Evolutionary conservation across 495 filamentous ascomycete genomes (phyloP).

Genomic region (Cetradonia linearis): DNA sequence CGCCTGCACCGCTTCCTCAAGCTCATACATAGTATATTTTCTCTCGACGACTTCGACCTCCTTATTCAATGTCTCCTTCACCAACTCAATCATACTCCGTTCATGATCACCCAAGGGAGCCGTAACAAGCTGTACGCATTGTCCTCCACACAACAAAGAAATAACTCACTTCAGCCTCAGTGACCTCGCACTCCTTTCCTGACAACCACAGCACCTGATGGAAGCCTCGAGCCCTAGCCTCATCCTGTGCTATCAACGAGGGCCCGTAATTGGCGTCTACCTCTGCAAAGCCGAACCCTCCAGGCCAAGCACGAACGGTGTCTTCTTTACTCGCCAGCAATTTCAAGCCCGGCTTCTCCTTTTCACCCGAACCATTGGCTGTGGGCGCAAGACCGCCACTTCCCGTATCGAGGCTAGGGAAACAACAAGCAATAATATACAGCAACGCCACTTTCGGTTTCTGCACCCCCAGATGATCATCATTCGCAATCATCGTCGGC

Average conservation of each 20-base stretch:
- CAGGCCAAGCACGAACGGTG: slow-evolving; percentile 82
- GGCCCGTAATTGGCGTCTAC: slow-evolving; percentile 91
- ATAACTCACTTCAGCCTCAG: slow-evolving; percentile 85
- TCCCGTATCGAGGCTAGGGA: slow-evolving; percentile 46
- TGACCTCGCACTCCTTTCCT: slow-evolving; percentile 61
- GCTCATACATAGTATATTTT: slow-evolving; percentile 68
- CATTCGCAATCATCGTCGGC: slow-evolving; percentile 77
- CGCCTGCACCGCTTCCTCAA: slow-evolving; percentile 62
- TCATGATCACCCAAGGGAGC: slow-evolving; percentile 68
- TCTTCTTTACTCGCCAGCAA: slow-evolving; percentile 69
- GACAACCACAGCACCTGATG: slow-evolving; percentile 92
- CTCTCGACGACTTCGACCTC: slow-evolving; percentile 65
- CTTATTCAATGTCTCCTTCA: slow-evolving; percentile 50
- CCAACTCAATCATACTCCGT: slow-evolving; percentile 63
- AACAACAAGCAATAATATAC: slow-evolving; percentile 66
- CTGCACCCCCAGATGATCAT: slow-evolving; percentile 69
- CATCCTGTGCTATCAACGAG: slow-evolving; percentile 59
- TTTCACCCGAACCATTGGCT: not conserved
- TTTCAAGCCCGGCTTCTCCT: slow-evolving; percentile 47
- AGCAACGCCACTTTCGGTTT: slow-evolving; percentile 73
- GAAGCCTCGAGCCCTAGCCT: slow-evolving; percentile 60
- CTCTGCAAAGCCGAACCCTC: slow-evolving; percentile 83
- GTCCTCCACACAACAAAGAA: slow-evolving; percentile 82
- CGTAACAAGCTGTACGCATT: slow-evolving; percentile 62
- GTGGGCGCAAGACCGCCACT: not conserved